A percentile compares a stretch with the other conserved stretches of the same genome.
phyloP scores from a whole-genome alignment of 2,329 filamentous ascomycete species.

The Penicillium occitanis region DNA sequence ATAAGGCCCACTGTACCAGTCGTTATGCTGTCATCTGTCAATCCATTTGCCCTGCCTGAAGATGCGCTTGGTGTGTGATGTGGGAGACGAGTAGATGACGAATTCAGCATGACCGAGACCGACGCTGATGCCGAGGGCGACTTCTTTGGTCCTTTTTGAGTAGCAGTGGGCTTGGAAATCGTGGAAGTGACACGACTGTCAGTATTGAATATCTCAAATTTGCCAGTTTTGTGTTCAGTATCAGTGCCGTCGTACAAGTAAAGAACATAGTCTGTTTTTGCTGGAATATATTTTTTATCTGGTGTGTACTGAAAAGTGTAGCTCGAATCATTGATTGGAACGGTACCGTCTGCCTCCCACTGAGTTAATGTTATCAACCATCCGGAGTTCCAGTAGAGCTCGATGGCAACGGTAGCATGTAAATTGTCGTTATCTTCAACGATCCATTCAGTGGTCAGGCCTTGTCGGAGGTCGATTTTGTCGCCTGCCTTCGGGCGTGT shows the following conservation, averaged over 20 bases:
- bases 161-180: neutral
- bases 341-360: neutral
- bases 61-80: neutral
- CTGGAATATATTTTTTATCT: neutral
- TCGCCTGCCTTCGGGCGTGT: slow-evolving; percentile 8
- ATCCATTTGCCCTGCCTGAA: neutral
- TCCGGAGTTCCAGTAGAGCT: no score
- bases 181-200: slow-evolving; percentile 2
- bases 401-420: neutral
- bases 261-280: neutral
- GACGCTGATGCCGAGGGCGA: neutral
- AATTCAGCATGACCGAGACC: neutral
- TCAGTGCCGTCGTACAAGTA: neutral
- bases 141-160: neutral
- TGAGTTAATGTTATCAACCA: no score
- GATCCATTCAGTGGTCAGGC: slow-evolving; percentile 6
- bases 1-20: neutral
- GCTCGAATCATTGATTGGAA: slow-evolving; percentile 2
- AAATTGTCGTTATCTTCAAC: slow-evolving; percentile 16
- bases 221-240: neutral
- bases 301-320: slow-evolving; percentile 13
- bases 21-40: neutral
- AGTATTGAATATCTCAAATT: slow-evolving; percentile 14
- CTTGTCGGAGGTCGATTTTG: slow-evolving; percentile 18
- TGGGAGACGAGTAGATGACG: neutral